Evolutionary conservation across 1,139 yeast species (phyloP).

Genomic region (Diutina ranongensis): DNA sequence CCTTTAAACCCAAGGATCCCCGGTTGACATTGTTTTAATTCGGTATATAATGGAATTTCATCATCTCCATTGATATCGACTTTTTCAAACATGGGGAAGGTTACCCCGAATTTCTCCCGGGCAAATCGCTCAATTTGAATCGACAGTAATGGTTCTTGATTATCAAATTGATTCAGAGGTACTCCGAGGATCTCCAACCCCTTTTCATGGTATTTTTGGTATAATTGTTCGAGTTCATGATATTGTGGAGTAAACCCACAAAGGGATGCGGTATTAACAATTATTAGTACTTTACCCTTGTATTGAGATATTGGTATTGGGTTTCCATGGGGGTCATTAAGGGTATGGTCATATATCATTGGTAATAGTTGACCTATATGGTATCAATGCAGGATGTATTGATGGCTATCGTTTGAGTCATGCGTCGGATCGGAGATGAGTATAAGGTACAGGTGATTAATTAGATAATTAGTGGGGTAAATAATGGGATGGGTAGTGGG

Average conservation of each 20-base stretch:
- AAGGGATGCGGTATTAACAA: slow-evolving; percentile 34
- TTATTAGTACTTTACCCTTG: slow-evolving; percentile 23
- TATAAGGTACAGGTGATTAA: not conserved
- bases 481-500: too few species aligned
- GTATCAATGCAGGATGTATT: too few species aligned
- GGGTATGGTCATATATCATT: not conserved
- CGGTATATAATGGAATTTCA: slow-evolving; percentile 20
- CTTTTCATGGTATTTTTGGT: slow-evolving; percentile 19
- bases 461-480: not conserved
- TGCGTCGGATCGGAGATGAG: too few species aligned
- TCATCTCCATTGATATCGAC: slow-evolving; percentile 25
- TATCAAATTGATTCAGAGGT: slow-evolving; percentile 33
- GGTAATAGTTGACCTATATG: too few species aligned
- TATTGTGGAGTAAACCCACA: slow-evolving; percentile 37
- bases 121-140: not conserved
- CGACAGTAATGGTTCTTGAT: slow-evolving; percentile 13
- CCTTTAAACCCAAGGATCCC: slow-evolving; percentile 72
- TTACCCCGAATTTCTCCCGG: slow-evolving; percentile 43
- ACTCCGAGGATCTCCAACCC: slow-evolving; percentile 29
- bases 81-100: slow-evolving; percentile 29
- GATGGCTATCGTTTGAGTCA: too few species aligned
- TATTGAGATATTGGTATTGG: slow-evolving; percentile 14
- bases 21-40: slow-evolving; percentile 17
- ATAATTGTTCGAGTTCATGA: slow-evolving; percentile 21
- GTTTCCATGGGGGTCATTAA: not conserved